Conservation (phyloP, 2,329 filamentous ascomycete genomes). For the Phialemoniopsis sp. region DNA sequence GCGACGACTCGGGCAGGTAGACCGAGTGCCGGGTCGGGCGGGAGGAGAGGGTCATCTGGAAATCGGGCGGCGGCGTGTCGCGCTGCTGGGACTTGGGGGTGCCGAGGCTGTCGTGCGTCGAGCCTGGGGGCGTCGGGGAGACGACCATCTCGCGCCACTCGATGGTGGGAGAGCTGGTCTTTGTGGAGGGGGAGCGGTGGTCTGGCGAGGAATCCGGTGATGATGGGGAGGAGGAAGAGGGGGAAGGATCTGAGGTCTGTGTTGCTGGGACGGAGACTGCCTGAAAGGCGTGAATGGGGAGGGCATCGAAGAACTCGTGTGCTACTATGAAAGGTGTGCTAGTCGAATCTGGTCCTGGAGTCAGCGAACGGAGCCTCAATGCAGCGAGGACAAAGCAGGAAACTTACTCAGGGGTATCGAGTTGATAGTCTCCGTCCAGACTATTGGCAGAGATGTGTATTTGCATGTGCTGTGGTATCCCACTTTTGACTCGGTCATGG, state of each 20-base stretch:
- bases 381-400: too few relatives aligned
- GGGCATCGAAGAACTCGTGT: slow-evolving; percentile 97
- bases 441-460: slow-evolving; percentile 68
- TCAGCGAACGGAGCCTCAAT: too few relatives aligned
- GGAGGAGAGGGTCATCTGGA: slow-evolving; percentile 77
- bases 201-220: slow-evolving; percentile 34
- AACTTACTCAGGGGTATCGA: slow-evolving; percentile 67
- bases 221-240: slow-evolving; percentile 33
- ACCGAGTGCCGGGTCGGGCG: slow-evolving; percentile 75
- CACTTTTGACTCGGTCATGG: slow-evolving; percentile 65
- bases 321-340: slow-evolving; percentile 90
- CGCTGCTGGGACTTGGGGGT: slow-evolving; percentile 47
- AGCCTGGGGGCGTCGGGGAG: slow-evolving; percentile 55
- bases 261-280: slow-evolving; percentile 46
- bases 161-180: slow-evolving; percentile 26
- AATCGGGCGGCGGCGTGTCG: slow-evolving; percentile 65
- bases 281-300: slow-evolving; percentile 94
- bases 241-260: slow-evolving; percentile 26
- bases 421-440: slow-evolving; percentile 87
- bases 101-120: slow-evolving; percentile 48
- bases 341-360: slow-evolving; percentile 45
- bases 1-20: slow-evolving; percentile 78
- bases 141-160: slow-evolving; percentile 86
- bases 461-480: slow-evolving; percentile 75
- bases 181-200: slow-evolving; percentile 31